These are phyloP conservation scores for Serpula lacrymans DNA, from an alignment of 768 basidiomycete species.

Conservation along the genomic window DNA sequence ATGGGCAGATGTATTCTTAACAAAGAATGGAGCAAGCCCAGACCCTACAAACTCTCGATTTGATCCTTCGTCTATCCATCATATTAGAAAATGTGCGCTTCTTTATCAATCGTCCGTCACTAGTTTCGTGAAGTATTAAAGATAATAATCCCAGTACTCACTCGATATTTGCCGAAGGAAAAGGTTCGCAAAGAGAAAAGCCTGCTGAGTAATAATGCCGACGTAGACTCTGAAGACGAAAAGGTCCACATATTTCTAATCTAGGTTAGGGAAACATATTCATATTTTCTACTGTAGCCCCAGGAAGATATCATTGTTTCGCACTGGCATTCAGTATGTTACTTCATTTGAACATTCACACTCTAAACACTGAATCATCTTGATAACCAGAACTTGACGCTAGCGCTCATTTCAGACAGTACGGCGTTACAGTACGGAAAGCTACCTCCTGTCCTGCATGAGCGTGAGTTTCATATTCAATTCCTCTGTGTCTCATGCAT, in stretches of 20 bases:
- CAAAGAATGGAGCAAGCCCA: slow-evolving; percentile 61
- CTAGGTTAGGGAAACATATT: no score
- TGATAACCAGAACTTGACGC: slow-evolving; percentile 68
- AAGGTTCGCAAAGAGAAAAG: slow-evolving; percentile 83
- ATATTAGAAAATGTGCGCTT: slow-evolving; percentile 69
- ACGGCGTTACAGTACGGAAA: slow-evolving; percentile 46
- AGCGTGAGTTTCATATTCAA: slow-evolving; percentile 46
- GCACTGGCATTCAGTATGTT: slow-evolving; percentile 75
- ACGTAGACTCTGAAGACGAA: slow-evolving; percentile 39
- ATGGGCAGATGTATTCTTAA: slow-evolving; percentile 81
- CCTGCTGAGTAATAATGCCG: slow-evolving; percentile 50
- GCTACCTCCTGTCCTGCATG: slow-evolving; percentile 55
- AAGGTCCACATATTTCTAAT: no score
- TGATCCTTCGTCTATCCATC: slow-evolving; percentile 56
- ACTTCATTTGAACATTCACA: slow-evolving; percentile 2
- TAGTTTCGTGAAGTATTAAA: slow-evolving; percentile 1
- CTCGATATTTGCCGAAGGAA: slow-evolving; percentile 71
- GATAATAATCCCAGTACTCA: slow-evolving; percentile 56
- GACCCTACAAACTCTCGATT: slow-evolving; percentile 57
- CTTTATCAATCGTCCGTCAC: no score
- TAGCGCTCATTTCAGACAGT: slow-evolving; percentile 80
- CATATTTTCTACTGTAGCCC: slow-evolving; percentile 10
- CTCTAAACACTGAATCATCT: slow-evolving; percentile 9
- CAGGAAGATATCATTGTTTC: slow-evolving; percentile 64
- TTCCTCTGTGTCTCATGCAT: slow-evolving; percentile 11